Evolutionary conservation across 73 alveolate species (phyloP).

Genomic region (Tetrahymena borealis): DNA sequence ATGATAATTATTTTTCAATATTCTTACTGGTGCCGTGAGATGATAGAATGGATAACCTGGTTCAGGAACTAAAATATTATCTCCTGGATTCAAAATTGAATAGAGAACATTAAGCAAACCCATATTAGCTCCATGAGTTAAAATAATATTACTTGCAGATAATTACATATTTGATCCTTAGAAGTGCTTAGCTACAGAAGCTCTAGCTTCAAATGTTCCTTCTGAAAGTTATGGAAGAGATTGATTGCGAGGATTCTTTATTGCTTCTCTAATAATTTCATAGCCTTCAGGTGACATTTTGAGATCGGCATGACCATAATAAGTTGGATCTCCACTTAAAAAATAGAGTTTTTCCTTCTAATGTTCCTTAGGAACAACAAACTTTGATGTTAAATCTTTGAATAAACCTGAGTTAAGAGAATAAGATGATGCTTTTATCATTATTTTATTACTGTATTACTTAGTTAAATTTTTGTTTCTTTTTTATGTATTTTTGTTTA

Average conservation of each 20-base stretch:
- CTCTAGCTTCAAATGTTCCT: constrained; percentile 31
- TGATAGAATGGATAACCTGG: constrained; percentile 72
- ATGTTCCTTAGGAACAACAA: background rate
- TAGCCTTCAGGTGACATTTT: constrained; percentile 15
- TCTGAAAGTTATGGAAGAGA: constrained; percentile 5
- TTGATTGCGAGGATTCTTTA: constrained; percentile 10
- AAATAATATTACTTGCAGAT: constrained; percentile 56
- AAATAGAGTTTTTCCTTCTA: background rate
- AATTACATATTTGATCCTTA: constrained; percentile 5
- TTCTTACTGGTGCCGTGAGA: background rate
- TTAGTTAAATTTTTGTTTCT: too few species aligned
- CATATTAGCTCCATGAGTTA: constrained; percentile 68
- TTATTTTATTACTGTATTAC: too few species aligned
- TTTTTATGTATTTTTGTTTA: too few species aligned
- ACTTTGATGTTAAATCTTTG: background rate
- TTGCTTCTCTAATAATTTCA: constrained; percentile 10
- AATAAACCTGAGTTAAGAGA: background rate
- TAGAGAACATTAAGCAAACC: constrained; percentile 56
- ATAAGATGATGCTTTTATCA: background rate
- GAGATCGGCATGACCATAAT: constrained; percentile 21
- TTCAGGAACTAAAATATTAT: constrained; percentile 73
- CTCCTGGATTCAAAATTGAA: constrained; percentile 67
- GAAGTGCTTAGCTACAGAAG: constrained; percentile 16
- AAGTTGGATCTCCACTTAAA: constrained; percentile 27
- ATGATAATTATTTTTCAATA: constrained; percentile 17